Evolutionary conservation across 148 eudicot genomes (phyloP), one percentile per base, ranked within the genome.

Genomic region (Bassia scoparia): DNA sequence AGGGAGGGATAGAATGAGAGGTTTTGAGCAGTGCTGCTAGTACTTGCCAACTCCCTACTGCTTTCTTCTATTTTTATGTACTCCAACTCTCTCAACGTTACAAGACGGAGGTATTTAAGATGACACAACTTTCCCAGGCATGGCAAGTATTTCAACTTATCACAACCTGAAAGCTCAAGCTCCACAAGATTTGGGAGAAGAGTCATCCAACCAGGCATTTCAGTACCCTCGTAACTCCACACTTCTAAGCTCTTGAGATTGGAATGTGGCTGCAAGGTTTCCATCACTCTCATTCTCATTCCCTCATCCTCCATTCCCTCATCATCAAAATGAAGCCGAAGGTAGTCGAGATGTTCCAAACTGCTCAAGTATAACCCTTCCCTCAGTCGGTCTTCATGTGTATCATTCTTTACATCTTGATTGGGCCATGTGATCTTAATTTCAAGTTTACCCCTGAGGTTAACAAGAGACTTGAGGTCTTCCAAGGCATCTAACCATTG

Each of bases 141-240:
- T n/a, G n/a, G n/a, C n/a, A n/a, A n/a, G n/a, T n/a, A n/a, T n/a
- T n/a, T n/a, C n/a, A n/a, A n/a, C 31, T 65, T 21, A 17, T 24
- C 30, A 24, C 52, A 65, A 37, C 3, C 2, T 0, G 2, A 3
- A 38, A 65, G 52, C 0, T 41, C 7, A 41, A 65, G 50, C 7
- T 3, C 24, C 0, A 65, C 69, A 12, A 65, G 49, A n/a, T 65
- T 65, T n/a, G 20, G 33, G 29, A 65, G 52, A 24, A 5, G n/a
- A 34, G 43, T 18, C 18, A 21, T 33, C 74, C 74, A 71, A 55
- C 37, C 21, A 9, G 74, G 65, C 62, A 70, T 54, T 34, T 15
- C 54, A 46, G 13, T 46, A 21, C 73, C 23, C 21, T n/a, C 41
- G 61, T 53, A 70, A 7, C 62, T 20, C 15, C 2, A 0, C 31